These are phyloP conservation scores for Saitozyma podzolica DNA, from an alignment of 768 basidiomycete species.

Conservation along the genomic window DNA sequence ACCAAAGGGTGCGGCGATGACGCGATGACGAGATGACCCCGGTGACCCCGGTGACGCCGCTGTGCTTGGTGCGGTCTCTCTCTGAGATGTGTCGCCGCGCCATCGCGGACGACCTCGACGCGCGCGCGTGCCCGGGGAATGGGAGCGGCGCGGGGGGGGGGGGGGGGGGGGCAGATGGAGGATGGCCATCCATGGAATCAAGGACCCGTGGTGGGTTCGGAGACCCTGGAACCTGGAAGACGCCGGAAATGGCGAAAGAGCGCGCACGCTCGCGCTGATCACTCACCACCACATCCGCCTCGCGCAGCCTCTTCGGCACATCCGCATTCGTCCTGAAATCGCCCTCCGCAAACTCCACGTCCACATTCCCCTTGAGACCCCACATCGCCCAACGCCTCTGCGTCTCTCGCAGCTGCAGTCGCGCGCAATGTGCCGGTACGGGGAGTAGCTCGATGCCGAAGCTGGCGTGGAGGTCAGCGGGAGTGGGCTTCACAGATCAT, in stretches of 20 bases:
- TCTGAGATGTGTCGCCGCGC: too few relatives aligned
- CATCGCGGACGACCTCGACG: too few relatives aligned
- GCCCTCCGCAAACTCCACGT: constrained; percentile 76
- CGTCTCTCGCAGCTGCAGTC: constrained; percentile 72
- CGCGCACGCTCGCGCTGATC: too few relatives aligned
- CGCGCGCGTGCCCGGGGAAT: too few relatives aligned
- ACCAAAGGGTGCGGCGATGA: too few relatives aligned
- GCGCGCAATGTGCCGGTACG: constrained; percentile 76
- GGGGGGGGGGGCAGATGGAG: too few relatives aligned
- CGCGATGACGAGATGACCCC: too few relatives aligned
- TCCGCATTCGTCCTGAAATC: constrained; percentile 74
- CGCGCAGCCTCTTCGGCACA: constrained; percentile 67
- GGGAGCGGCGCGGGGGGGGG: too few relatives aligned
- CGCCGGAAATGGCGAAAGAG: too few relatives aligned
- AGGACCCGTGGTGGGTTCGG: too few relatives aligned
- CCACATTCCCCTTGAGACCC: constrained; percentile 70
- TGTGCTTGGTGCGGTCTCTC: background rate
- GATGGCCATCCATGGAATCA: too few relatives aligned
- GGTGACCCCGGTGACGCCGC: background rate
- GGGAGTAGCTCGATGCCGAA: constrained; percentile 79
- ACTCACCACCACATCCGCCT: constrained; percentile 86
- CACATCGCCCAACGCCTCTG: constrained; percentile 81
- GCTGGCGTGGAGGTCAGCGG: constrained; percentile 49
- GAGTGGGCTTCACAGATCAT: background rate
- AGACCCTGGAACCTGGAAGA: too few relatives aligned